phyloP scores from a whole-genome alignment of 108 stramenopile genomes.

The Skeletonema marinoi region DNA sequence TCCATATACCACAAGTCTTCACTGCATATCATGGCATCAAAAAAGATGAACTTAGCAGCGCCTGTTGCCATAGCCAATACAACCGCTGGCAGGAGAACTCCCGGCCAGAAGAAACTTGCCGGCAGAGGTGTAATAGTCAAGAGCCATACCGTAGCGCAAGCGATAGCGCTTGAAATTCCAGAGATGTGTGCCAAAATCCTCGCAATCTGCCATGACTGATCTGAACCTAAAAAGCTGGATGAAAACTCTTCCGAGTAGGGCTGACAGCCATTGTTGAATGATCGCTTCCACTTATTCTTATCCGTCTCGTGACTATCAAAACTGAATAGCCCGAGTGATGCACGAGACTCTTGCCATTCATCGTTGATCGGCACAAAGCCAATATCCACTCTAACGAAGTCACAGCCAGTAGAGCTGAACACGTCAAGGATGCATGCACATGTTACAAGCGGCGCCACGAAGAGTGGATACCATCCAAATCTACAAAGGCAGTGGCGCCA shows the following conservation, averaged over 20 bases:
- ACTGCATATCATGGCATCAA: constrained; percentile 64
- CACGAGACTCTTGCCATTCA: constrained; percentile 42
- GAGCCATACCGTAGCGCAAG: constrained; percentile 61
- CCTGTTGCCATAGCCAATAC: constrained; percentile 68
- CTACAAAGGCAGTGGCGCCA: constrained; percentile 80
- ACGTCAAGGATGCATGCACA: constrained; percentile 62
- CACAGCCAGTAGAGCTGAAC: constrained; percentile 67
- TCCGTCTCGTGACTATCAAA: constrained; percentile 17
- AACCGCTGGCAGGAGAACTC: constrained; percentile 63
- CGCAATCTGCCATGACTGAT: constrained; percentile 69
- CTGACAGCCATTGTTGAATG: constrained; percentile 54
- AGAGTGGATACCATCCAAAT: constrained; percentile 80
- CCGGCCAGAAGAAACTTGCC: constrained; percentile 75
- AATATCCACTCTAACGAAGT: constrained; percentile 74
- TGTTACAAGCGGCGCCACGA: constrained; percentile 71
- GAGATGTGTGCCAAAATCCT: constrained; percentile 75
- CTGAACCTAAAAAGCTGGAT: constrained; percentile 53
- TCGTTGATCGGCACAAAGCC: constrained; percentile 70
- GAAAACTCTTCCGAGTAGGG: constrained; percentile 57
- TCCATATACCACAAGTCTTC: constrained; percentile 63
- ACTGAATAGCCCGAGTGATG: constrained; percentile 20
- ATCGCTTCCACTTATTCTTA: constrained; percentile 23
- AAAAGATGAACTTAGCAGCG: constrained; percentile 76
- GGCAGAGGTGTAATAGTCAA: constrained; percentile 72
- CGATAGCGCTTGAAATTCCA: constrained; percentile 46